These are phyloP conservation scores for Bremia lactucae DNA, from an alignment of 352 stramenopile species.

Conservation along the genomic window DNA sequence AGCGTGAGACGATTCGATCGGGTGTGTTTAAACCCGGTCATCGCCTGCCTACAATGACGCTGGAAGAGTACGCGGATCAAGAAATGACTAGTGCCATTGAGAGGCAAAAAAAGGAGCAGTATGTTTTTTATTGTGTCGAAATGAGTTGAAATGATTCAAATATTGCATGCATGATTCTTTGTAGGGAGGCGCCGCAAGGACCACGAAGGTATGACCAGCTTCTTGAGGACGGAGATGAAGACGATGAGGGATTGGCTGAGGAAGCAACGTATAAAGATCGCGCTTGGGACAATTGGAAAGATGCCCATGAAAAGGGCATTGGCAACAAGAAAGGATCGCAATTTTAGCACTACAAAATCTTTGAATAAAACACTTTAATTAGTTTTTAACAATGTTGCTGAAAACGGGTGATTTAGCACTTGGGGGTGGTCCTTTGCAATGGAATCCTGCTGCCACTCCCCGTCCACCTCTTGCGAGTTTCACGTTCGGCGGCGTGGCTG, in stretches of 20 bases:
- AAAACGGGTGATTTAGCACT: no score
- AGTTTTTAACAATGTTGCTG: no score
- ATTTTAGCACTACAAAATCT: no score
- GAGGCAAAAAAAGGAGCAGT: conserved; percentile 72
- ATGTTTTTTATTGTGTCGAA: conserved; percentile 4
- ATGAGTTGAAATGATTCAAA: conserved; percentile 1
- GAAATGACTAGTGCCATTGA: conserved; percentile 85
- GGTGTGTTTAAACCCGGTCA: conserved; percentile 93
- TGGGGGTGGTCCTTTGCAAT: no score
- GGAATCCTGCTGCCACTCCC: no score
- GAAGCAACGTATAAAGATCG: conserved; percentile 89
- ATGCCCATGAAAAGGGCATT: conserved; percentile 90
- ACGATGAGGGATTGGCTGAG: conserved; percentile 87
- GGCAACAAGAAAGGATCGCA: conserved; percentile 89
- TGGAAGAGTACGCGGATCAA: conserved; percentile 88
- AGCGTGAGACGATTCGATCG: conserved; percentile 76
- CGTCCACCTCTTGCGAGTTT: conserved; percentile 54
- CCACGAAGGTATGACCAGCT: conserved; percentile 90
- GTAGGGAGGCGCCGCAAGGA: conserved; percentile 41
- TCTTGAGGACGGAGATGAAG: conserved; percentile 90
- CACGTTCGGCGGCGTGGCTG: conserved; percentile 59
- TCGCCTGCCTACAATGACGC: conserved; percentile 91
- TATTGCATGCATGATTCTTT: background rate
- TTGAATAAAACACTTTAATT: no score
- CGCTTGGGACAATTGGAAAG: conserved; percentile 95